Percentiles rank a stretch among this genome's conserved stretches.
Conservation (phyloP, 1,284 basidiomycete species). For the Fomitopsis palustris region DNA sequence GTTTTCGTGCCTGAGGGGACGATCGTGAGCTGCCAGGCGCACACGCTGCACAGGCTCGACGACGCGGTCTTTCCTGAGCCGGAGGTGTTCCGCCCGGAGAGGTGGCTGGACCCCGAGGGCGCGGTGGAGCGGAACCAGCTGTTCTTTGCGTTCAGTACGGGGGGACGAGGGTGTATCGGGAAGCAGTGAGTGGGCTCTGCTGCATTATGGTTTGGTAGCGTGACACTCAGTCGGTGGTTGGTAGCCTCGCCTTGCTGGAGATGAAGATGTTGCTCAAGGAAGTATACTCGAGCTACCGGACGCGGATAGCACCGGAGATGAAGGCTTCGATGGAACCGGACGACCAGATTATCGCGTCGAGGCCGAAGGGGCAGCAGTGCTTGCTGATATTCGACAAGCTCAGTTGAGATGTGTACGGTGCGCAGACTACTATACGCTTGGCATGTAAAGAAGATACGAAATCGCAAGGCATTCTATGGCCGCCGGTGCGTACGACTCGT, state of each 20-base stretch:
- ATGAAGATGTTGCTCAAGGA: constrained; percentile 23
- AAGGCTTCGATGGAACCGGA: constrained; percentile 20
- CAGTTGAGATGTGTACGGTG: too few species aligned
- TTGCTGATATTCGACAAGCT: constrained; percentile 16
- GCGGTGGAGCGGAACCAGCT: constrained; percentile 28
- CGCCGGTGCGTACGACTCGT: too few species aligned
- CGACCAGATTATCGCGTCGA: constrained; percentile 21
- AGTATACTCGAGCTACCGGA: constrained; percentile 20
- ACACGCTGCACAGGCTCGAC: constrained; percentile 84
- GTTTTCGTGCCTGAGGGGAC: constrained; percentile 88
- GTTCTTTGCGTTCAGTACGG: constrained; percentile 23
- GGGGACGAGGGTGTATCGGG: constrained; percentile 23
- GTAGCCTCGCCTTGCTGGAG: constrained; percentile 22
- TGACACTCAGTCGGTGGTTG: background rate
- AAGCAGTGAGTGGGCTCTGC: constrained; percentile 17
- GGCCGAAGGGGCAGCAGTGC: constrained; percentile 21
- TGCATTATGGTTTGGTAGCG: background rate
- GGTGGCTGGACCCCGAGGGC: constrained; percentile 82
- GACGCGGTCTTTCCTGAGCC: constrained; percentile 83
- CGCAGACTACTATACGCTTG: too few species aligned
- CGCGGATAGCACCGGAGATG: constrained; percentile 20
- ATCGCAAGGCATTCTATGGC: too few species aligned
- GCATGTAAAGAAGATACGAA: too few species aligned
- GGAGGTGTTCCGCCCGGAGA: constrained; percentile 80
- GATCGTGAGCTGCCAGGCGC: constrained; percentile 96